Evolutionary conservation across 1,284 basidiomycete species (phyloP), one percentile per base, ranked within the genome.

Genomic region (Peniophora sp.): DNA sequence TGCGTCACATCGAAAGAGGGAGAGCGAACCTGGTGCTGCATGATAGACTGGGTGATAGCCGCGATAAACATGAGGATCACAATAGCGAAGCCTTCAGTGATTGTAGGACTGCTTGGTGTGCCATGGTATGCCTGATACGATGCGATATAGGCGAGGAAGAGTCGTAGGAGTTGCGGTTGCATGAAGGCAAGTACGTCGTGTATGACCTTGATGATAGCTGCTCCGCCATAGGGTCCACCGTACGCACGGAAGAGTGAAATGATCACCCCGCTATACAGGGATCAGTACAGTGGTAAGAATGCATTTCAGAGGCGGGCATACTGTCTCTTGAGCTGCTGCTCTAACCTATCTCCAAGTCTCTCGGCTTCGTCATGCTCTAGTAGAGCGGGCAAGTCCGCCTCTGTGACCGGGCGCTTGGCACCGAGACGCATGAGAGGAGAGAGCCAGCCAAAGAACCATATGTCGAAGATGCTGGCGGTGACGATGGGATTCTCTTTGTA

Each of bases 121-220:
- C 55, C 14, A 73, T 71, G 2, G 75, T 66, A 23, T 64, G 70
- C 18, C 59, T 86, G 83, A 64, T 93, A 95, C 3, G 70, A 68
- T 0, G 88, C 82, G 43, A 97, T 94, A 62, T 89, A 98, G 12
- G 79, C 70, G 32, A 98, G 73, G 8, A 99, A 73, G 59, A 81
- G 75, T 15, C 89, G 81, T 23, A 99, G 78, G 1, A 98, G 73
- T 64, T 97, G 89, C 0, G 96, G 96, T 64, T 97, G 95, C 2
- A 85, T 65, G 68, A 98, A 98, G 0, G 82, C 81, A 12, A 96
- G 70, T 42, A 71, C 68, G 64, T 98, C 95, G 65, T 95, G 92
- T 0, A 79, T 47, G 12, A 89, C 58, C 69, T 97, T 95, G 49
- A 92, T 70, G 18, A 69, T 47, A 0, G 72, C 74, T 0, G 92